Conservation (phyloP, 2,329 filamentous ascomycete species). For the Magnaporthales sp. region DNA sequence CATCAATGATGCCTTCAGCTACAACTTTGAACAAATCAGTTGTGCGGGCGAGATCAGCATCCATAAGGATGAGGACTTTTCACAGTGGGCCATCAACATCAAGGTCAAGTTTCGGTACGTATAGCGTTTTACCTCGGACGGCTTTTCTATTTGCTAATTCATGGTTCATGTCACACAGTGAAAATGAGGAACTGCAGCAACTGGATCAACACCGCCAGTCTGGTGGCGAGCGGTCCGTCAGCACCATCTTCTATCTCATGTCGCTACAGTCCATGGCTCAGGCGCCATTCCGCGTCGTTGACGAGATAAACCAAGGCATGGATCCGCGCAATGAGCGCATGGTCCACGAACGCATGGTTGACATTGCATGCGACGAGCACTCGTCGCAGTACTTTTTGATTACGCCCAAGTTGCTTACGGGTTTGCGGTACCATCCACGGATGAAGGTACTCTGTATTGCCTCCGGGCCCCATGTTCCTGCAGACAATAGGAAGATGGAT, state of each 20-base stretch:
- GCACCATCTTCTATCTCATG: conserved; percentile 99
- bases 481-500: conserved; percentile 41
- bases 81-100: conserved; percentile 88
- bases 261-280: conserved; percentile 88
- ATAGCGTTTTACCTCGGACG: conserved; percentile 6
- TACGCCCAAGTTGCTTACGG: conserved; percentile 86
- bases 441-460: conserved; percentile 95
- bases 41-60: conserved; percentile 87
- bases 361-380: conserved; percentile 83
- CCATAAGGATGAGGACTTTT: conserved; percentile 88
- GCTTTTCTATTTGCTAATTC: neutral
- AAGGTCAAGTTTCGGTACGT: conserved; percentile 85
- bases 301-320: conserved; percentile 99
- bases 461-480: conserved; percentile 67
- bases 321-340: conserved; percentile 97
- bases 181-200: conserved; percentile 73
- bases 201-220: conserved; percentile 91
- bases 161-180: conserved; percentile 34
- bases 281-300: conserved; percentile 93
- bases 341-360: conserved; percentile 96
- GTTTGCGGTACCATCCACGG: conserved; percentile 74
- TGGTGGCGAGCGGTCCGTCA: conserved; percentile 90
- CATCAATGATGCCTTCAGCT: conserved; percentile 85
- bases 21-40: conserved; percentile 89
- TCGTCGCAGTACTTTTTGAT: conserved; percentile 91